Conservation (phyloP, 2,329 filamentous ascomycete species). For the Stemphylium vesicarium region DNA sequence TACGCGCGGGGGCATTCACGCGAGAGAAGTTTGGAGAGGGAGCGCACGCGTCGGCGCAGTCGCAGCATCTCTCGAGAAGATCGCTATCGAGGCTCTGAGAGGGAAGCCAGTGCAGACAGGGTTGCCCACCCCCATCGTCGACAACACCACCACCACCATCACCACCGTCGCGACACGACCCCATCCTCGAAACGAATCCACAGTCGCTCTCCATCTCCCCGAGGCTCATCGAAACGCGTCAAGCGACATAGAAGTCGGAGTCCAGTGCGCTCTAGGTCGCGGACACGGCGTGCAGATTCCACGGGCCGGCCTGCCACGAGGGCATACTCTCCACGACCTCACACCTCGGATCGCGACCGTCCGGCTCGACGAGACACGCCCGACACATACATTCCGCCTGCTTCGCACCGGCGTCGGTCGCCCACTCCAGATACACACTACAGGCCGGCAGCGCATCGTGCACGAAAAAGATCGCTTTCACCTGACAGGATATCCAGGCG, state of each 20-base stretch:
- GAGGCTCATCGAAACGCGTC: slow-evolving; percentile 40
- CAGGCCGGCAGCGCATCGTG: slow-evolving; percentile 36
- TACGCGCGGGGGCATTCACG: slow-evolving; percentile 39
- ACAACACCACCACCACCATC: slow-evolving; percentile 43
- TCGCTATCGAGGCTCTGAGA: slow-evolving; percentile 45
- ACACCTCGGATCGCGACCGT: slow-evolving; percentile 42
- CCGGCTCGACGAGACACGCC: slow-evolving; percentile 44
- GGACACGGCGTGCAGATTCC: slow-evolving; percentile 41
- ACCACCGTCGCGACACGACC: slow-evolving; percentile 41
- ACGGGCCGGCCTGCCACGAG: slow-evolving; percentile 37
- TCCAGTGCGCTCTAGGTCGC: slow-evolving; percentile 42
- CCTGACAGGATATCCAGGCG: slow-evolving; percentile 40
- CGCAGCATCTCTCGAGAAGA: slow-evolving; percentile 42
- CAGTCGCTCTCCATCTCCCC: slow-evolving; percentile 46
- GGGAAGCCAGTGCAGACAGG: slow-evolving; percentile 47
- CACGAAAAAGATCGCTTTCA: slow-evolving; percentile 41
- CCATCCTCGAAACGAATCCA: slow-evolving; percentile 49
- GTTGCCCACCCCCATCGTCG: slow-evolving; percentile 42
- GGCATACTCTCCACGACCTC: slow-evolving; percentile 40
- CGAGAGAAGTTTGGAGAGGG: slow-evolving; percentile 42
- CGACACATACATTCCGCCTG: slow-evolving; percentile 43
- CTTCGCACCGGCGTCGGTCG: slow-evolving; percentile 48
- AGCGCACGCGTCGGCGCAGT: slow-evolving; percentile 43
- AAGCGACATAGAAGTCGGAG: slow-evolving; percentile 47
- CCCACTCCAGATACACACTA: slow-evolving; percentile 51